Conservation (phyloP, 345 rosid genomes). For the Brassica carinata region DNA sequence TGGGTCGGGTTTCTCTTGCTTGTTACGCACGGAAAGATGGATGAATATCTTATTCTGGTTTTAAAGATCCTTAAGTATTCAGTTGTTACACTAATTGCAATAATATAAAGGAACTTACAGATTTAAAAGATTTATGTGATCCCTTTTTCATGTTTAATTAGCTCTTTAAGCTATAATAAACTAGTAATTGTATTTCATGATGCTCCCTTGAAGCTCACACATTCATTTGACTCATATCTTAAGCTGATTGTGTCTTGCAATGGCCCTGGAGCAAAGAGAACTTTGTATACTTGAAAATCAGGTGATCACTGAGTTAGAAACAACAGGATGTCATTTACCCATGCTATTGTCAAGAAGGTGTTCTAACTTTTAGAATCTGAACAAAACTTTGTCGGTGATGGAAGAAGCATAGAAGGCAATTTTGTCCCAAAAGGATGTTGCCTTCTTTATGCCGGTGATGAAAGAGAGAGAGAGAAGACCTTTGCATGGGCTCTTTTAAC, state of each 20-base stretch:
- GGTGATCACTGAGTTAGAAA: constrained; percentile 9
- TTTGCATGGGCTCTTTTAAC: constrained; percentile 9
- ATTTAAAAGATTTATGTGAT: neutral
- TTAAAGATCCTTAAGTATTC: neutral
- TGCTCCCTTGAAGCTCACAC: neutral
- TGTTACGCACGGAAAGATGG: constrained; percentile 4
- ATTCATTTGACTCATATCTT: neutral
- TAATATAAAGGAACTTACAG: neutral
- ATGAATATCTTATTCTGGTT: constrained; percentile 6
- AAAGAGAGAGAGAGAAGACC: constrained; percentile 6
- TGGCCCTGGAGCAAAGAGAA: neutral
- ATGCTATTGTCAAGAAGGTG: constrained; percentile 8
- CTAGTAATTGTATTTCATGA: neutral
- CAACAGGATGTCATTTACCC: constrained; percentile 1
- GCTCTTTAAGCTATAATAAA: neutral
- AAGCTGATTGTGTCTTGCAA: neutral
- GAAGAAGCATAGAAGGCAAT: constrained; percentile 20
- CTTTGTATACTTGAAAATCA: neutral
- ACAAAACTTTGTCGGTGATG: constrained; percentile 28
- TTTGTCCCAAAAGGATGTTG: constrained; percentile 23
- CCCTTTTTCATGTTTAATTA: neutral
- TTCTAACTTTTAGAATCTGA: constrained; percentile 14
- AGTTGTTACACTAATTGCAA: constrained; percentile 8
- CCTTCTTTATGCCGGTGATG: constrained; percentile 26
- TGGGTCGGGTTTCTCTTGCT: constrained; percentile 27